Conservation (phyloP, 768 basidiomycete genomes). For the Lactarius quietus region DNA sequence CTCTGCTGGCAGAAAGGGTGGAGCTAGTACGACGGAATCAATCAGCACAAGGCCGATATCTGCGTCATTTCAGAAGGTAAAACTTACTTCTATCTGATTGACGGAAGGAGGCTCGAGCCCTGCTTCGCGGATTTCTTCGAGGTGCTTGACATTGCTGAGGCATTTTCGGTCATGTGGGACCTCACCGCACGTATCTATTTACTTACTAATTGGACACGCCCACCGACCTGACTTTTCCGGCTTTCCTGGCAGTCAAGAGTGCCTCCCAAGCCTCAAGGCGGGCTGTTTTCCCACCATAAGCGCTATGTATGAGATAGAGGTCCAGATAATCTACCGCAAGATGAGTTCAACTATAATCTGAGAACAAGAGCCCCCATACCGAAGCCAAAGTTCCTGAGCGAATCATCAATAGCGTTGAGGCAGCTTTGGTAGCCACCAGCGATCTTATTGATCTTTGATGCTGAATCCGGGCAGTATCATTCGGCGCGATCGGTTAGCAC, state of each 20-base stretch:
- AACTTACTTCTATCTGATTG: slow-evolving; percentile 73
- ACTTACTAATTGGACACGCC: slow-evolving; percentile 84
- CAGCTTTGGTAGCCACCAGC: slow-evolving; percentile 14
- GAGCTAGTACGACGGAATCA: slow-evolving; percentile 44
- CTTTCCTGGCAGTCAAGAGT: slow-evolving; percentile 55
- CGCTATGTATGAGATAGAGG: slow-evolving; percentile 76
- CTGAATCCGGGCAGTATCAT: slow-evolving; percentile 9
- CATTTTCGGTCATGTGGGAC: neutral
- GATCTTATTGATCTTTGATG: slow-evolving; percentile 24
- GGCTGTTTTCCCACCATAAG: slow-evolving; percentile 55
- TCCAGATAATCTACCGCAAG: slow-evolving; percentile 55
- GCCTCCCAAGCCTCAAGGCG: slow-evolving; percentile 73
- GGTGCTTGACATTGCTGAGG: slow-evolving; percentile 60
- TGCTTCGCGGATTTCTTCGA: slow-evolving; percentile 66
- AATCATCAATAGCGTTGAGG: slow-evolving; percentile 11
- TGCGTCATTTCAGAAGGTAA: neutral
- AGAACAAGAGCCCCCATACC: neutral
- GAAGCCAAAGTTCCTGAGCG: slow-evolving; percentile 9
- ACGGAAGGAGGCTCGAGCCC: slow-evolving; percentile 65
- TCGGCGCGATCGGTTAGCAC: neutral
- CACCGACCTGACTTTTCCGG: slow-evolving; percentile 65
- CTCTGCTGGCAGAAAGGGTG: slow-evolving; percentile 62
- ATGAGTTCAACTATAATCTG: neutral
- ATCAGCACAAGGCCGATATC: neutral
- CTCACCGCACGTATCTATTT: neutral